A percentile compares a stretch with the other conserved stretches of the same genome.
Conservation (phyloP, 805 yeast species). For the Sungouiella blattae region DNA sequence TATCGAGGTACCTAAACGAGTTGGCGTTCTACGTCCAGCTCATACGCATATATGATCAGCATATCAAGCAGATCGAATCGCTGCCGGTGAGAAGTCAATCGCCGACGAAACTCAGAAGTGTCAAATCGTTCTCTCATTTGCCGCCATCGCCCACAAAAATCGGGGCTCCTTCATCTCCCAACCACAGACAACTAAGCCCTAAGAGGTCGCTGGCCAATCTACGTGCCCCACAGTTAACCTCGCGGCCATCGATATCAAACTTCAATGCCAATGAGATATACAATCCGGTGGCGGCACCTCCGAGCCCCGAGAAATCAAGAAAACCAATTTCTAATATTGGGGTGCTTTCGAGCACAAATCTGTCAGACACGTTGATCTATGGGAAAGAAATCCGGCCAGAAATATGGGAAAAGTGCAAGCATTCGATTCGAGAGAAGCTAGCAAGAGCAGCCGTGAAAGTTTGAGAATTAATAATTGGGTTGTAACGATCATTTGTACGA, state of each 20-base stretch:
- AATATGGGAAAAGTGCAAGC: constrained; percentile 27
- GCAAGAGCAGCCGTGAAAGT: no score
- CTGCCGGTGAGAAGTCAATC: constrained; percentile 1
- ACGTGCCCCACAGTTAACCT: neutral
- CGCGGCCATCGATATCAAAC: constrained; percentile 23
- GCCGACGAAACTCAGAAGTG: neutral
- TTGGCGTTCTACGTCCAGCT: constrained; percentile 63
- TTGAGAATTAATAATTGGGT: no score
- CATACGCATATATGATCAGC: constrained; percentile 53
- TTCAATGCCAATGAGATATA: constrained; percentile 21
- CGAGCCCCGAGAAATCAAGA: neutral
- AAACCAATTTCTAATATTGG: no score
- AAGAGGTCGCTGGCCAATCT: constrained; percentile 1
- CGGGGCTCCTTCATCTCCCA: neutral
- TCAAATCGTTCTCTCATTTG: neutral
- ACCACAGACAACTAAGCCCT: neutral
- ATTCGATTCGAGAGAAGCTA: constrained; percentile 24
- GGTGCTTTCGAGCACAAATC: no score
- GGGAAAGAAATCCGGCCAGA: constrained; percentile 12
- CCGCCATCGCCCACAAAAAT: neutral
- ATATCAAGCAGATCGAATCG: constrained; percentile 14
- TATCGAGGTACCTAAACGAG: constrained; percentile 44
- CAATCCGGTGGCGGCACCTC: constrained; percentile 22
- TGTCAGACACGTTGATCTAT: no score
- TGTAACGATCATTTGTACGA: no score